Percentiles rank a stretch among this genome's conserved stretches.
Conservation (phyloP, 805 yeast species). For the Teunomyces panamensis region DNA sequence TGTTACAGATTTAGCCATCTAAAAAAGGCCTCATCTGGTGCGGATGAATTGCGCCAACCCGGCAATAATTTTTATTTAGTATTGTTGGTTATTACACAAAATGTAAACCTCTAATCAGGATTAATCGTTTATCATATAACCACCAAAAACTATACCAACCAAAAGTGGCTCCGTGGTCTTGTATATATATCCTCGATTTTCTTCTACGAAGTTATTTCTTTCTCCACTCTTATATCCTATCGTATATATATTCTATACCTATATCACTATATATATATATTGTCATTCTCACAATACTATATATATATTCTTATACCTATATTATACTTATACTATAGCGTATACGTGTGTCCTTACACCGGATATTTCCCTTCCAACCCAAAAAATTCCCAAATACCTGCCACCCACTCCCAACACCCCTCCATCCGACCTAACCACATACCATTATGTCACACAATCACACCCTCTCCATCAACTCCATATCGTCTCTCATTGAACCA, state of each 20-base stretch:
- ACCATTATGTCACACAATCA: constrained; percentile 22
- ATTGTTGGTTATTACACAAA: constrained; percentile 8
- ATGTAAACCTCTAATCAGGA: constrained; percentile 8
- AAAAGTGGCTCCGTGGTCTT: constrained; percentile 5
- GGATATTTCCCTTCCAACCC: not conserved
- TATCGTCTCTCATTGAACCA: constrained; percentile 48
- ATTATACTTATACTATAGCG: constrained; percentile 2
- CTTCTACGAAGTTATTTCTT: constrained; percentile 1
- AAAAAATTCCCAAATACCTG: not conserved
- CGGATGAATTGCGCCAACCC: constrained; percentile 3
- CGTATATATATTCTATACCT: constrained; percentile 1
- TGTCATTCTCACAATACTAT: not conserved
- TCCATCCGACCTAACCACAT: no score
- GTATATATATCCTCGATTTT: constrained; percentile 3
- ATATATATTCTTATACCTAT: constrained; percentile 1
- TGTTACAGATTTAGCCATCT: not conserved
- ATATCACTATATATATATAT: not conserved
- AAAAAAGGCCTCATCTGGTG: not conserved
- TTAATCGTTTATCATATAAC: constrained; percentile 8
- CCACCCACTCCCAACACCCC: not conserved
- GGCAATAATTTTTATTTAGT: constrained; percentile 3
- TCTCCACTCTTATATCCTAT: constrained; percentile 3
- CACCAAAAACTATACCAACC: constrained; percentile 3
- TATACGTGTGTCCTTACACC: constrained; percentile 1
- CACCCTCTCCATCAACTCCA: constrained; percentile 42